Conservation (phyloP, 2,329 filamentous ascomycete genomes). For the Alternaria hordeiaustralica region DNA sequence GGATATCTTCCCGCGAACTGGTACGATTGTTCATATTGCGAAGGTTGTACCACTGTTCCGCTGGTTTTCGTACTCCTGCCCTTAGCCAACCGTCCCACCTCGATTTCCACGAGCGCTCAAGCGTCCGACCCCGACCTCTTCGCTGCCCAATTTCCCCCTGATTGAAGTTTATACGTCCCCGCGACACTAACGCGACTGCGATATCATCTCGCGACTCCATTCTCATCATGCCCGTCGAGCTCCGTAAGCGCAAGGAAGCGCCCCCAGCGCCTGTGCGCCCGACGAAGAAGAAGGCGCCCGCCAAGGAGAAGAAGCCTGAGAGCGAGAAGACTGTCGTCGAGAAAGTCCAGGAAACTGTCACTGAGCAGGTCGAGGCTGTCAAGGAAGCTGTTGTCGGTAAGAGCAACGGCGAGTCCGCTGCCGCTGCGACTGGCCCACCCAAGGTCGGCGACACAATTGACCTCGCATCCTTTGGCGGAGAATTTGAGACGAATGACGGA, state of each 20-base stretch:
- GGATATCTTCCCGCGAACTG: conserved; percentile 7
- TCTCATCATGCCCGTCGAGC: conserved; percentile 58
- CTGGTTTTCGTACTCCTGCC: conserved; percentile 10
- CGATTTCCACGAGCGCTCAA: conserved; percentile 2
- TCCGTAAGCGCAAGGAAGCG: conserved; percentile 68
- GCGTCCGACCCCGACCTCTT: conserved; percentile 4
- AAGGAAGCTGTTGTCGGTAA: conserved; percentile 42
- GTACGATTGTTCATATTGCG: conserved; percentile 12
- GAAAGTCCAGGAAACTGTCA: conserved; percentile 42
- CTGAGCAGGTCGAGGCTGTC: conserved; percentile 41
- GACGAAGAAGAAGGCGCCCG: conserved; percentile 56
- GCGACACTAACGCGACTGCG: conserved; percentile 32
- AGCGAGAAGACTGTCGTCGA: conserved; percentile 43
- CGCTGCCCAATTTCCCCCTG: conserved; percentile 6
- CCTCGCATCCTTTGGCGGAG: conserved; percentile 65
- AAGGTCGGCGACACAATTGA: conserved; percentile 60
- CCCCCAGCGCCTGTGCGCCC: conserved; percentile 56
- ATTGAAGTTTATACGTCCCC: conserved; percentile 8
- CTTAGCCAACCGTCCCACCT: conserved; percentile 22
- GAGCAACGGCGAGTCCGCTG: conserved; percentile 27
- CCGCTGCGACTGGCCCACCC: conserved; percentile 29
- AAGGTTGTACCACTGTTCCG: conserved; percentile 18
- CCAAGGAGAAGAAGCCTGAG: conserved; percentile 44
- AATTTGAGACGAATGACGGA: conserved; percentile 86
- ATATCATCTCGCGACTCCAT: conserved; percentile 30